Conservation (phyloP, 2,329 filamentous ascomycete species). For the Pseudofabraea citricarpa region DNA sequence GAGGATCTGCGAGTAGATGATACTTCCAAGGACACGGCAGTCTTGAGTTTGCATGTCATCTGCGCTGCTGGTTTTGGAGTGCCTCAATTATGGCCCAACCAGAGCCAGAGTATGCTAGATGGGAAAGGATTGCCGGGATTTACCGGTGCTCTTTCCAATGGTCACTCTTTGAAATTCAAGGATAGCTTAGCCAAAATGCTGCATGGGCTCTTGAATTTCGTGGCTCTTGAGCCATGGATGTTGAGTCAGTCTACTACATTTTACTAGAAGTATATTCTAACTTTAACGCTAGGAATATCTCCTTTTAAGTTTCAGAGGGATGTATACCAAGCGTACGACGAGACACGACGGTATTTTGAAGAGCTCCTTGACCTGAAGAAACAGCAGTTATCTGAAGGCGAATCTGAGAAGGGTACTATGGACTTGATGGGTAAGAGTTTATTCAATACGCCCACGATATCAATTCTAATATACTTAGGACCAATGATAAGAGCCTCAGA, state of each 20-base stretch:
- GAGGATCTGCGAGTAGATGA: slow-evolving; percentile 30
- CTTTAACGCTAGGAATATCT: slow-evolving; percentile 16
- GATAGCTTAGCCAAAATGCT: slow-evolving; percentile 42
- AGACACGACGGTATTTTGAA: slow-evolving; percentile 47
- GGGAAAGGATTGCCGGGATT: slow-evolving; percentile 13
- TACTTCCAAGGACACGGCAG: slow-evolving; percentile 41
- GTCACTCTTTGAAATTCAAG: slow-evolving; percentile 42
- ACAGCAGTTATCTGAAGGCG: slow-evolving; percentile 14
- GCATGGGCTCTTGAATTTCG: slow-evolving; percentile 41
- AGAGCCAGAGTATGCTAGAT: slow-evolving; percentile 27
- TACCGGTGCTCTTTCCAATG: slow-evolving; percentile 14
- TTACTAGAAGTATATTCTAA: neutral
- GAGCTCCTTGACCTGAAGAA: slow-evolving; percentile 38
- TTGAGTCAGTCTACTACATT: slow-evolving; percentile 28
- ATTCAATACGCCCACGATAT: neutral
- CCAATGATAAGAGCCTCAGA: slow-evolving; percentile 17
- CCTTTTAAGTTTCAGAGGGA: slow-evolving; percentile 36
- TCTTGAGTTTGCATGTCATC: slow-evolving; percentile 47
- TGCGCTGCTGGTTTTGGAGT: slow-evolving; percentile 46
- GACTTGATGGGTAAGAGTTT: slow-evolving; percentile 17
- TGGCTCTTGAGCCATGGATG: slow-evolving; percentile 39
- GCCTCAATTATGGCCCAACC: slow-evolving; percentile 32
- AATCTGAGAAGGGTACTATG: slow-evolving; percentile 18
- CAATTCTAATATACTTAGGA: slow-evolving; percentile 7
- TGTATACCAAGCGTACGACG: slow-evolving; percentile 34